Evolutionary conservation across 73 alveolate genomes (phyloP).

Genomic region (Tetrahymena elliotti): DNA sequence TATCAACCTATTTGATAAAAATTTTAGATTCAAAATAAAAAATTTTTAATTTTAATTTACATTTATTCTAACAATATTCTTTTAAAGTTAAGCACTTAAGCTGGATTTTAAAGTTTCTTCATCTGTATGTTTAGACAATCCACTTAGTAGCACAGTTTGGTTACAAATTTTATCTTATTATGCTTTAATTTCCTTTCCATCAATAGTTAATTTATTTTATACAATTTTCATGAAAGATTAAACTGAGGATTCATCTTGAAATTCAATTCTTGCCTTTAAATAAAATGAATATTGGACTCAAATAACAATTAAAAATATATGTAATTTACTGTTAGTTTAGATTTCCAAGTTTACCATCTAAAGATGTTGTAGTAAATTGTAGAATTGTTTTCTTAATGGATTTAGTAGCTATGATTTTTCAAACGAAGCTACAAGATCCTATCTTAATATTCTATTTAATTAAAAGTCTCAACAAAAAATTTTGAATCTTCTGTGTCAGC

Average conservation of each 20-base stretch:
- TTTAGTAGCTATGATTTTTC: background rate
- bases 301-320: background rate
- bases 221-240: background rate
- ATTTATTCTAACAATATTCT: background rate
- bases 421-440: background rate
- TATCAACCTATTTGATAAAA: background rate
- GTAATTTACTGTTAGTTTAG: background rate
- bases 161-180: background rate
- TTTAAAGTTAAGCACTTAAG: background rate
- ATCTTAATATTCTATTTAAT: background rate
- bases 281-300: background rate
- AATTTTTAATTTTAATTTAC: background rate
- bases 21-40: background rate
- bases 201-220: background rate
- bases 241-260: background rate
- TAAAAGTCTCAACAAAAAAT: background rate
- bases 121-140: background rate
- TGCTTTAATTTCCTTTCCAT: background rate
- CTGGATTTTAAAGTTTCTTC: background rate
- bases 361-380: background rate
- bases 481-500: background rate
- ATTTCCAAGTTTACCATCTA: background rate
- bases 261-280: background rate
- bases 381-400: background rate
- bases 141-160: background rate